Evolutionary conservation across 331 rosid genomes (phyloP).

Genomic region (Malus hybrid): DNA sequence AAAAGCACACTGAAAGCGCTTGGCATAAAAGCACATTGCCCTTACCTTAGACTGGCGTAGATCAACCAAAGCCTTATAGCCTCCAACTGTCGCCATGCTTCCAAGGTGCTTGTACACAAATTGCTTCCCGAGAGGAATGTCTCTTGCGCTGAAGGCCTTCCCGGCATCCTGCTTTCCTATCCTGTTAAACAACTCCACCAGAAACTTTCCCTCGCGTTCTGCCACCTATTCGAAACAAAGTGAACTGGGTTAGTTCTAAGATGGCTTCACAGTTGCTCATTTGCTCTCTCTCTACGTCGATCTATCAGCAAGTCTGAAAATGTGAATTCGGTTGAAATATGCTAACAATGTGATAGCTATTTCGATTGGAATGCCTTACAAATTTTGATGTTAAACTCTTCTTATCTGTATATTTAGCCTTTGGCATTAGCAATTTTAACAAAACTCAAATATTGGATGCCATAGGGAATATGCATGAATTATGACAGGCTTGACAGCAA

Average conservation of each 20-base stretch:
- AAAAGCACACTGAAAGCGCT: not conserved
- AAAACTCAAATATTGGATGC: not conserved
- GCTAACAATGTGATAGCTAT: no score
- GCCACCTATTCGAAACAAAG: constrained; percentile 52
- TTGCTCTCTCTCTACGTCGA: not conserved
- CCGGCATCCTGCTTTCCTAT: constrained; percentile 67
- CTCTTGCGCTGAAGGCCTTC: constrained; percentile 55
- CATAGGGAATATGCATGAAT: not conserved
- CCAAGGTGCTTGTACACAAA: constrained; percentile 86
- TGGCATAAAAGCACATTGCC: not conserved
- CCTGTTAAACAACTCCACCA: constrained; percentile 59
- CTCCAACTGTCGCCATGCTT: constrained; percentile 91
- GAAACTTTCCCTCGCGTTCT: constrained; percentile 78
- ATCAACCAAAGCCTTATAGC: constrained; percentile 87
- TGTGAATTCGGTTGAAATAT: not conserved
- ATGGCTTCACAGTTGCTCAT: not conserved
- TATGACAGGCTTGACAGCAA: not conserved
- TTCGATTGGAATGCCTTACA: no score
- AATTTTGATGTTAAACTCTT: no score
- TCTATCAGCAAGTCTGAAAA: not conserved
- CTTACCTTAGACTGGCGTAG: constrained; percentile 77
- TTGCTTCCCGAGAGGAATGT: constrained; percentile 55
- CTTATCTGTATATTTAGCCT: no score
- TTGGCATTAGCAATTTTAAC: no score
- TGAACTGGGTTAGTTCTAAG: not conserved